Evolutionary conservation across 2,329 filamentous ascomycete species (phyloP).

Genomic region (Fusarium pininemorale): DNA sequence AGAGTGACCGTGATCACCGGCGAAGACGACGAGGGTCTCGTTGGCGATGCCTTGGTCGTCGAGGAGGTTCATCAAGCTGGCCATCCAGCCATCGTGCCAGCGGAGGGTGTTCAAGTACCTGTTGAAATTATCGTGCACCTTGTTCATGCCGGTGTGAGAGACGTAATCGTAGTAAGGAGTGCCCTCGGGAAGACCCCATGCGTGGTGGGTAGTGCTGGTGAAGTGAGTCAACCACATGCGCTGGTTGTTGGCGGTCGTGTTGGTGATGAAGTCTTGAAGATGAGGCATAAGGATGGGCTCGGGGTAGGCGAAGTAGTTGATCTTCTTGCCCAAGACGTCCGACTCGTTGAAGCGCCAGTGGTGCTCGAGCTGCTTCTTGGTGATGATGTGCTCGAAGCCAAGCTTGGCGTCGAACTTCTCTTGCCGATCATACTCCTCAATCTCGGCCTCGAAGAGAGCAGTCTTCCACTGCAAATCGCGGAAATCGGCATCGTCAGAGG

Average conservation of each 20-base stretch:
- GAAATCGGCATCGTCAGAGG: slow-evolving; percentile 34
- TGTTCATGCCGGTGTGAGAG: slow-evolving; percentile 37
- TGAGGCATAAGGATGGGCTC: slow-evolving; percentile 46
- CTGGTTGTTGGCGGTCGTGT: slow-evolving; percentile 47
- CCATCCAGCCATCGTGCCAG: slow-evolving; percentile 48
- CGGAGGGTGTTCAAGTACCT: slow-evolving; percentile 47
- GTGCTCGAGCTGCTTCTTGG: slow-evolving; percentile 43
- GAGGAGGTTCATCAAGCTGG: slow-evolving; percentile 44
- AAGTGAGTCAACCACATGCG: slow-evolving; percentile 50
- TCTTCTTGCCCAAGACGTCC: slow-evolving; percentile 37
- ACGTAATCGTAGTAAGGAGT: slow-evolving; percentile 37
- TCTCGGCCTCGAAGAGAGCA: slow-evolving; percentile 48
- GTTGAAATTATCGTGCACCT: slow-evolving; percentile 45
- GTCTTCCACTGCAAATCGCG: slow-evolving; percentile 46
- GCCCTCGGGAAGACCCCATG: slow-evolving; percentile 39
- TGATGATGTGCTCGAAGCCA: slow-evolving; percentile 46
- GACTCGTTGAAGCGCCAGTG: slow-evolving; percentile 38
- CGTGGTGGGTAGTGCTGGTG: slow-evolving; percentile 50
- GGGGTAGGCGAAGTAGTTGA: slow-evolving; percentile 49
- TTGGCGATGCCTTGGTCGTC: slow-evolving; percentile 47
- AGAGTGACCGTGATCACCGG: slow-evolving; percentile 48
- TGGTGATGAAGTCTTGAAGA: slow-evolving; percentile 45
- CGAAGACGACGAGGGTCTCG: slow-evolving; percentile 48
- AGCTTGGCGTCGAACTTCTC: slow-evolving; percentile 46
- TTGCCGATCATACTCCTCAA: slow-evolving; percentile 49